phyloP scores from a whole-genome alignment of 2,329 filamentous ascomycete genomes.

The Madurella fahalii region DNA sequence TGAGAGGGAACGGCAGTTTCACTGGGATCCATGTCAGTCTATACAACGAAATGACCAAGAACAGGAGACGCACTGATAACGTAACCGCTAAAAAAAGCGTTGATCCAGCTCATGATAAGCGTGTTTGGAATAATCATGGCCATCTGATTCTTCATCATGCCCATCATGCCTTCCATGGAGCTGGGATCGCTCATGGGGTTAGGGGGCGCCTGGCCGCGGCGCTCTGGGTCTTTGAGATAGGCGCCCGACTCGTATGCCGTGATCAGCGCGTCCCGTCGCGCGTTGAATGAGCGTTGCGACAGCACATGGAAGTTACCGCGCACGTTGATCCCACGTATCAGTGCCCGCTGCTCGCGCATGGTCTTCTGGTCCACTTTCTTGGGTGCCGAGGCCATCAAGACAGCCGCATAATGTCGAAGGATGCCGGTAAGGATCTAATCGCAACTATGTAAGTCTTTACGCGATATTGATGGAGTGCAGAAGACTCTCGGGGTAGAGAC shows the following conservation, averaged over 20 bases:
- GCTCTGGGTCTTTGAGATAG: constrained; percentile 86
- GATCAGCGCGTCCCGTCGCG: constrained; percentile 75
- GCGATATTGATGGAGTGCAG: background rate
- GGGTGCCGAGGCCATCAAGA: constrained; percentile 80
- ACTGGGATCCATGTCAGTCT: constrained; percentile 45
- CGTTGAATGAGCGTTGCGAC: constrained; percentile 70
- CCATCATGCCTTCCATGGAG: constrained; percentile 99
- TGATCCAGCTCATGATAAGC: constrained; percentile 99
- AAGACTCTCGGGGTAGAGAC: constrained; percentile 15
- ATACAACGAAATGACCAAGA: background rate
- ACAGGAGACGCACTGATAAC: constrained; percentile 71
- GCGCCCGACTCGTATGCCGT: constrained; percentile 78
- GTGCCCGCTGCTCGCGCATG: constrained; percentile 80
- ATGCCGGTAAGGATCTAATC: constrained; percentile 81
- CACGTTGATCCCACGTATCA: constrained; percentile 79
- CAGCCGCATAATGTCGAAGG: constrained; percentile 90
- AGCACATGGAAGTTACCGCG: constrained; percentile 79
- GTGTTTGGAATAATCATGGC: constrained; percentile 99
- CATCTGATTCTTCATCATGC: constrained; percentile 99
- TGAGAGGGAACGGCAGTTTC: constrained; percentile 95
- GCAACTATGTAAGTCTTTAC: constrained; percentile 2
- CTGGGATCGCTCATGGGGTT: constrained; percentile 95
- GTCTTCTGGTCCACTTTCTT: constrained; percentile 74
- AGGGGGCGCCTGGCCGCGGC: constrained; percentile 77
- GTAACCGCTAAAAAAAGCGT: constrained; percentile 97